Conservation (phyloP, 2,329 filamentous ascomycete genomes). For the Fusarium nygamai region DNA sequence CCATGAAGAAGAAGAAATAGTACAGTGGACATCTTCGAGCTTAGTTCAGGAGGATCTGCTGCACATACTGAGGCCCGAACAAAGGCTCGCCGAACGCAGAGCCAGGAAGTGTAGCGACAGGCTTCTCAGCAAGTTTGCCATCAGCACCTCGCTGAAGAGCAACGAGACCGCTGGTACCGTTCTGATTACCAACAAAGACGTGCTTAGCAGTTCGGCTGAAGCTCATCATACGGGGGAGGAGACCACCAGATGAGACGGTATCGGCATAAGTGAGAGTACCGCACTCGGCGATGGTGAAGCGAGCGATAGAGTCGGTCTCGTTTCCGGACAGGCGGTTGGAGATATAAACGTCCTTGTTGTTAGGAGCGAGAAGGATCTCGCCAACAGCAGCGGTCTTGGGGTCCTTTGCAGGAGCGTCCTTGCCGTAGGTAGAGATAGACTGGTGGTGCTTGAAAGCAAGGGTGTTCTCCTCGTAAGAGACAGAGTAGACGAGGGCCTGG, state of each 20-base stretch:
- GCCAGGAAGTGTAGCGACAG: slow-evolving; percentile 41
- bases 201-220: slow-evolving; percentile 48
- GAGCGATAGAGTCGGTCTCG: slow-evolving; percentile 58
- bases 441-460: slow-evolving; percentile 51
- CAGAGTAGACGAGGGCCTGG: slow-evolving; percentile 54
- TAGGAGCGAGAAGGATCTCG: slow-evolving; percentile 54
- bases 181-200: slow-evolving; percentile 60
- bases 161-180: slow-evolving; percentile 52
- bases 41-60: slow-evolving; percentile 43
- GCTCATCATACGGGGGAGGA: slow-evolving; percentile 59
- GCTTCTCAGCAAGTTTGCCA: slow-evolving; percentile 45
- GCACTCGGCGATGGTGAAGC: slow-evolving; percentile 52
- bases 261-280: slow-evolving; percentile 48
- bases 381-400: slow-evolving; percentile 54
- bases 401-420: slow-evolving; percentile 48
- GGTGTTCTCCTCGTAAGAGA: slow-evolving; percentile 50
- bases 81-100: slow-evolving; percentile 42
- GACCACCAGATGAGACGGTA: slow-evolving; percentile 49
- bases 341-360: slow-evolving; percentile 59
- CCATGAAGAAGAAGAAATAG: slow-evolving; percentile 14
- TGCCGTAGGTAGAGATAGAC: slow-evolving; percentile 54
- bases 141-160: slow-evolving; percentile 49
- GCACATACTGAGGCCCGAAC: slow-evolving; percentile 48
- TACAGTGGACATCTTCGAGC: neutral
- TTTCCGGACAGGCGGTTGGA: slow-evolving; percentile 61